phyloP scores from a whole-genome alignment of 2,329 filamentous ascomycete genomes.

The Sporothrix mexicana region DNA sequence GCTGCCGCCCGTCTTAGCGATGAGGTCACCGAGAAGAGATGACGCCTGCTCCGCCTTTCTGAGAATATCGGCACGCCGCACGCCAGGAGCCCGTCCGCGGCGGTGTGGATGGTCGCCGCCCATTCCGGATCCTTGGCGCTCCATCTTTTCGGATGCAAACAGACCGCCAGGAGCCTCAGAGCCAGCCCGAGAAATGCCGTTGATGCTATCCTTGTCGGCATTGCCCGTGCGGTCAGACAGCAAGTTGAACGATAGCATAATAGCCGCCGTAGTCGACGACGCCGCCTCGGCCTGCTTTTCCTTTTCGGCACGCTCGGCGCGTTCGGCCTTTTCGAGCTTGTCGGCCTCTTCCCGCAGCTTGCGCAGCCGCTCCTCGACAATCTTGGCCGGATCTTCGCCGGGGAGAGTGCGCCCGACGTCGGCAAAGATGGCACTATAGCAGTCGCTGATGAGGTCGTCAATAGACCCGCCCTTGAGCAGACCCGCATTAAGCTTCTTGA shows the following conservation, averaged over 20 bases:
- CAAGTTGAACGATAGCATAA: constrained; percentile 37
- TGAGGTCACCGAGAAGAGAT: constrained; percentile 55
- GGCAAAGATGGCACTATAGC: constrained; percentile 78
- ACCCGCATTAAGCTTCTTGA: constrained; percentile 78
- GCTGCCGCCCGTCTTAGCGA: constrained; percentile 47
- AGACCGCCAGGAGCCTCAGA: constrained; percentile 38
- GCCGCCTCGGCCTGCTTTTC: constrained; percentile 35
- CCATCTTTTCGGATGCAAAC: constrained; percentile 44
- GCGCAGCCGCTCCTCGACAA: constrained; percentile 52
- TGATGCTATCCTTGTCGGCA: constrained; percentile 27
- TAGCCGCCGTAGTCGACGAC: constrained; percentile 38
- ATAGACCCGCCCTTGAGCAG: constrained; percentile 85
- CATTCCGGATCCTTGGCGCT: constrained; percentile 47
- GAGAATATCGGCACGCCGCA: constrained; percentile 63
- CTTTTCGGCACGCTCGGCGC: constrained; percentile 36
- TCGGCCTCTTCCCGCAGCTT: constrained; percentile 45
- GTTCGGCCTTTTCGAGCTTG: constrained; percentile 38
- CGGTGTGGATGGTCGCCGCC: constrained; percentile 45
- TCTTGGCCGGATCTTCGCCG: constrained; percentile 53
- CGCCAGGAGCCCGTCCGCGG: constrained; percentile 51
- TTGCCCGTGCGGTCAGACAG: constrained; percentile 30
- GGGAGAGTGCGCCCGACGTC: constrained; percentile 67
- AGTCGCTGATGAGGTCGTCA: constrained; percentile 92
- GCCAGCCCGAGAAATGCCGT: constrained; percentile 35
- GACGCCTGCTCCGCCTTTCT: constrained; percentile 67